Base-by-base conservation (phyloP, 306 rosid species). In the Comarum palustre region DNA sequence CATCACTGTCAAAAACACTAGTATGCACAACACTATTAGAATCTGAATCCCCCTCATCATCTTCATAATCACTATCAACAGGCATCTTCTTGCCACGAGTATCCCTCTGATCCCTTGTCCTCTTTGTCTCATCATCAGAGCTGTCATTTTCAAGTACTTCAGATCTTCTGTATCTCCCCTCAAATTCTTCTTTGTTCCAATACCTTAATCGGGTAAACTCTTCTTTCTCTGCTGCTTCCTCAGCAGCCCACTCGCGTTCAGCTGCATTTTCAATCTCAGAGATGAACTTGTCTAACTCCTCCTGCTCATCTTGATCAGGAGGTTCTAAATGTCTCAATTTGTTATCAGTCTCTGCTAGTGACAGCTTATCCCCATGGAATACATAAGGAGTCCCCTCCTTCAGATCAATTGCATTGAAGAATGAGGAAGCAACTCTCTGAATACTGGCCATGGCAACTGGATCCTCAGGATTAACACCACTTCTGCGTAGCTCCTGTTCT, bases 261-360 rank as follows among this genome's bases (percentile, higher is more conserved):
- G 98, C 98, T 32, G 97, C 98, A 73, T 89, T 90, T 88, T 91
- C 98, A 75, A 93, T 93, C 73, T 93, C 98, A 29, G 97, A 90
- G 45, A 93, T 93, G 83, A 93, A 93, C 24, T 77, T 86, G 74
- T 93, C 98, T 7, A 93, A 77, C 82, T 91, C 98, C 76, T 91
- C 94, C 79, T 91, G 96, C 75, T 93, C 98, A 75, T 88, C 83
- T 52, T 87, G 90, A 36, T 73, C 76, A 24, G 84, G n/a, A 77
- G 91, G 80, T 68, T 91, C 96, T 7, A 77, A 78, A 46, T 86
- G 84, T 80, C 83, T 89, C 75, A 82, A 79, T 72, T 69, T 74
- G 75, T 69, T 78, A 19, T 55, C 58, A 29, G 77, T 80, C 66
- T 78, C 96, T 38, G 36, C 47, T 25, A 42, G 32, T 19, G 83